Base-by-base conservation (phyloP, 345 rosid species). In the Gossypium raimondii region DNA sequence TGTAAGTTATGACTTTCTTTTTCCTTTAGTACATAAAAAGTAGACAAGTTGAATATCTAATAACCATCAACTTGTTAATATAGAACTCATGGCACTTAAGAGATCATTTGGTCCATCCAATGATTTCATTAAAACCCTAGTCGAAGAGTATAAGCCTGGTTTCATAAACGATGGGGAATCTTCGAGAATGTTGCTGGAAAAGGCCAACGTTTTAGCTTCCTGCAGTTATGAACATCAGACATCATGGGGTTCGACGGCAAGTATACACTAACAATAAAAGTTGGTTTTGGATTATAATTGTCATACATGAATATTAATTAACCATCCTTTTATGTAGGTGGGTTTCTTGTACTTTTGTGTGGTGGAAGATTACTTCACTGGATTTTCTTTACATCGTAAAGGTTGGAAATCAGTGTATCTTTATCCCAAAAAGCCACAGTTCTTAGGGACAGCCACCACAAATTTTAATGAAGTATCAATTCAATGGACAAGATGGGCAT, bases 231-330 rank as follows among this genome's bases (percentile, higher is more conserved):
- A 83, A 70, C 41, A 34, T 16, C 72, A 76, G 52, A 77, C 85
- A 18, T 9, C 34, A 75, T 85, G 90, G 90, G 88, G 88, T 18
- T 34, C 72, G 60, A 45, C 82, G 84, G 90, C 63, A 78, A 29
- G 78, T 43, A 67, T 3, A 29, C 20, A 62, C 8, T 3, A 27
- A 56, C 41, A 34, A 6, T 8, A 20, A 9, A 56, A 18, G 24
- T 34, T 4, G 41, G 17, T 60, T 59, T 25, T 2, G 1, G n/a
- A 12, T 60, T 60, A 27, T 60, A 12, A 61, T 61, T 11, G 10
- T 60, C 4, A 27, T 16, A 61, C 6, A 1, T 25, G 7, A 34
- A 34, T 34, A 34, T 34, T 25, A 2, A 27, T 61, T 29, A 5
- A 12, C 4, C 10, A 13, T 3, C 2, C 11, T 29, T 16, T 34